phyloP scores from a whole-genome alignment of 139 green algal genomes.

The Chlorella sorokiniana region DNA sequence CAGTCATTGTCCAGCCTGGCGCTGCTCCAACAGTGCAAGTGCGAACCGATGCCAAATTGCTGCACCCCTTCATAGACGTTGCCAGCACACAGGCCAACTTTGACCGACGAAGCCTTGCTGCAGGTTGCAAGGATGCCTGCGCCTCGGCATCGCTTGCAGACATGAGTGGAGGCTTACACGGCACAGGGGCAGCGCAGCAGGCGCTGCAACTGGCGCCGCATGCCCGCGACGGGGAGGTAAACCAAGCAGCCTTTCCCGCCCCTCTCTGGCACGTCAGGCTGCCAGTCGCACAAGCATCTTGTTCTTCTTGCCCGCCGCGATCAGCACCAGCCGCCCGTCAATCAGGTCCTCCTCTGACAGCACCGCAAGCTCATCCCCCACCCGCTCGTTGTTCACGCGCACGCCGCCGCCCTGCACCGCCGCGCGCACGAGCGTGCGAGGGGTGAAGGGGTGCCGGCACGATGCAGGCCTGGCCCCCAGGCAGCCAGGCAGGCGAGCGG shows the following conservation, averaged over 20 bases:
- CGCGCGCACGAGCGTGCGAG: background rate
- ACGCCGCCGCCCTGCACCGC: slow-evolving; percentile 81
- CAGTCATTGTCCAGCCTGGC: too few species aligned
- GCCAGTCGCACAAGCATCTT: slow-evolving; percentile 90
- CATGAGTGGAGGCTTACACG: background rate
- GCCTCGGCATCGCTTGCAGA: too few species aligned
- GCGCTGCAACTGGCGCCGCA: background rate
- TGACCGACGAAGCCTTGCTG: too few species aligned
- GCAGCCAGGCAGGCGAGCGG: too few species aligned
- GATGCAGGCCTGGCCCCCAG: background rate
- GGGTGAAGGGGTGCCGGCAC: background rate
- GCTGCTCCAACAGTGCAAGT: too few species aligned
- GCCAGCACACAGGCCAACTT: too few species aligned
- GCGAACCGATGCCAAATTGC: too few species aligned
- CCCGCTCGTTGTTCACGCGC: slow-evolving; percentile 92
- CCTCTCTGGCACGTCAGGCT: background rate
- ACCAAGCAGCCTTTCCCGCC: background rate
- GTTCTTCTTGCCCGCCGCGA: slow-evolving; percentile 98
- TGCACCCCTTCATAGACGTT: too few species aligned
- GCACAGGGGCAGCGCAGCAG: background rate
- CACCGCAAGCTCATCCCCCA: slow-evolving; percentile 67
- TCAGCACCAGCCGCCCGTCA: slow-evolving; percentile 86
- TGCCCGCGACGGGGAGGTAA: background rate
- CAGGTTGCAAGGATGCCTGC: too few species aligned
- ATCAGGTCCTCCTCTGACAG: slow-evolving; percentile 80